A percentile compares a stretch with the other conserved stretches of the same genome.
These are phyloP conservation scores for Neobulgaria alba DNA, from an alignment of 2,329 filamentous ascomycete genomes.

Conservation along the genomic window DNA sequence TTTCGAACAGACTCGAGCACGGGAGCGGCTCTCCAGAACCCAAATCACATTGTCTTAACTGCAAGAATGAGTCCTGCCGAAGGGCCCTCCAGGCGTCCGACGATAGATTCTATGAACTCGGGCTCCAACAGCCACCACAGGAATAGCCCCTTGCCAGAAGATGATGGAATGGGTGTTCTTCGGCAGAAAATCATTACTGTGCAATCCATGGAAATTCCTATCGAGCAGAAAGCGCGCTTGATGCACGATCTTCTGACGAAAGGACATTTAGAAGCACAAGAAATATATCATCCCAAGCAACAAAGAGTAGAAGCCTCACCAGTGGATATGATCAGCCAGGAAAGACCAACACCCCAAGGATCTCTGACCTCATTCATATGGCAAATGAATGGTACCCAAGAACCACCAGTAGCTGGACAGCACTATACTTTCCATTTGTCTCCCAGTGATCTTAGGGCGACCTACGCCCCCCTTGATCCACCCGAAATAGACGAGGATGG, in stretches of 20 bases:
- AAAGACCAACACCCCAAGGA: constrained; percentile 36
- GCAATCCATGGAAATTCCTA: constrained; percentile 49
- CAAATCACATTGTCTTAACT: constrained; percentile 5
- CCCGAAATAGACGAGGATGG: constrained; percentile 40
- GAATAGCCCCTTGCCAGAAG: constrained; percentile 45
- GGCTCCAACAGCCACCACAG: constrained; percentile 13
- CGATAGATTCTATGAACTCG: constrained; percentile 12
- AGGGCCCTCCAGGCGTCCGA: constrained; percentile 18
- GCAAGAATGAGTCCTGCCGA: constrained; percentile 19
- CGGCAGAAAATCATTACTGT: constrained; percentile 61
- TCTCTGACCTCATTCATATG: constrained; percentile 50
- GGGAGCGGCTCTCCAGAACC: constrained; percentile 9
- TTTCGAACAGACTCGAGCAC: constrained; percentile 19
- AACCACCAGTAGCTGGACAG: constrained; percentile 14
- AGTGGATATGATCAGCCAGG: constrained; percentile 29
- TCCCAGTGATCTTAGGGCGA: constrained; percentile 56
- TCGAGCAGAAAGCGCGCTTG: constrained; percentile 58
- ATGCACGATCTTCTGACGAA: constrained; percentile 66
- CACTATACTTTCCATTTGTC: constrained; percentile 40
- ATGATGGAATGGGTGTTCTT: constrained; percentile 67
- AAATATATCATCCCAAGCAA: constrained; percentile 23
- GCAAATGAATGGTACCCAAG: constrained; percentile 35
- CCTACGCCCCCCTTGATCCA: constrained; percentile 50
- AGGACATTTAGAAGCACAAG: constrained; percentile 46
- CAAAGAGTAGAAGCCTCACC: constrained; percentile 17